phyloP scores from a whole-genome alignment of 352 stramenopile species.

The Aphanomyces stellatus region DNA sequence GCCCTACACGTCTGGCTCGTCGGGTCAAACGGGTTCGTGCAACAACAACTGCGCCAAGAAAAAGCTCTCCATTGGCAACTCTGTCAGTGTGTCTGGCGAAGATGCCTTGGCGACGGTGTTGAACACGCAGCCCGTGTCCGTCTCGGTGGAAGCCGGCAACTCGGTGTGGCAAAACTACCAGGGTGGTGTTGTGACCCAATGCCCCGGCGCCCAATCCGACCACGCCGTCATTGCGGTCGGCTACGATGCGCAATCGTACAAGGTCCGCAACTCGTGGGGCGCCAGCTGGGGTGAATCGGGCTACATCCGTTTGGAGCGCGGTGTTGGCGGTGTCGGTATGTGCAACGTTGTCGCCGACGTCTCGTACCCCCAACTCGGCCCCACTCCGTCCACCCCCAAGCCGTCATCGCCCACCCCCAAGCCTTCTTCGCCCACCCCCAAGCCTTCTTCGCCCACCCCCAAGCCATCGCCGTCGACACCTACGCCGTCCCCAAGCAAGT shows the following conservation, averaged over 20 bases:
- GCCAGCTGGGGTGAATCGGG: constrained; percentile 52
- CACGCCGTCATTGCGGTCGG: constrained; percentile 40
- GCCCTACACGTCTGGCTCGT: constrained; percentile 24
- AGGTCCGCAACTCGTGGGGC: constrained; percentile 69
- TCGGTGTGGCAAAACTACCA: constrained; percentile 55
- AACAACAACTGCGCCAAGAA: neutral
- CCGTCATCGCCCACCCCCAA: no score
- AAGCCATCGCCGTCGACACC: no score
- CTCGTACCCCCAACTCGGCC: constrained; percentile 3
- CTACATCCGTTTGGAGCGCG: constrained; percentile 22
- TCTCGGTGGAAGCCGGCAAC: constrained; percentile 54
- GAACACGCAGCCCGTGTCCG: constrained; percentile 35
- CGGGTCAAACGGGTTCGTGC: constrained; percentile 28
- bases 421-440: no score
- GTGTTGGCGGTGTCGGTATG: neutral
- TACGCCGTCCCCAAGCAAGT: no score
- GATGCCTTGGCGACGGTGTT: constrained; percentile 38
- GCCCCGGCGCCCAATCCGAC: constrained; percentile 38
- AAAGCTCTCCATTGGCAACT: constrained; percentile 20
- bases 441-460: no score
- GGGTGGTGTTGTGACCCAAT: constrained; percentile 37
- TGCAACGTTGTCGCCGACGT: neutral
- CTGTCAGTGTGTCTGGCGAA: constrained; percentile 26
- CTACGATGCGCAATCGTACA: constrained; percentile 30
- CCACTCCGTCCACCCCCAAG: no score